A percentile compares a stretch with the other conserved stretches of the same genome.
Evolutionary conservation across 1,284 basidiomycete species (phyloP).

Genomic region (Ceratobasidium papillatum): DNA sequence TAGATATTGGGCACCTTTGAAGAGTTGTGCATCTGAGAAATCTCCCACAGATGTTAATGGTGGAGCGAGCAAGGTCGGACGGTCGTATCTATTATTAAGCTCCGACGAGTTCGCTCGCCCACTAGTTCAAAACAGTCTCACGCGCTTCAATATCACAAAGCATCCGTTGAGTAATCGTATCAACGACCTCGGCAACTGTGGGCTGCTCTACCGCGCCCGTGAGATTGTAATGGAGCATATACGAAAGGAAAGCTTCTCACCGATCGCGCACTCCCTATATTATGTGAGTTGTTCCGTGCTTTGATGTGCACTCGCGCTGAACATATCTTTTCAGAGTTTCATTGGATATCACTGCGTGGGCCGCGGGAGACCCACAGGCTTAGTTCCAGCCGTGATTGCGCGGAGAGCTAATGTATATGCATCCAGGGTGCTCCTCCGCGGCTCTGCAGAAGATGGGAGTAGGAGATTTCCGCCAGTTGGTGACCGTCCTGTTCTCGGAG

Average conservation of each 20-base stretch:
- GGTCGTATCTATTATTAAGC: background rate
- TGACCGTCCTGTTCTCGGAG: background rate
- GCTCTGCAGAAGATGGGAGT: background rate
- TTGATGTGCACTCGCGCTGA: background rate
- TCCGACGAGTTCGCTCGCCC: background rate
- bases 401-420: background rate
- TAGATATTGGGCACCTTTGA: too few relatives aligned
- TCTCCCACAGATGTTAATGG: background rate
- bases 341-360: background rate
- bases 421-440: constrained; percentile 1
- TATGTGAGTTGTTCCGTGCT: background rate
- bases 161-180: background rate
- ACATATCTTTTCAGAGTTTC: background rate
- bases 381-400: background rate
- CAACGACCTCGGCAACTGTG: background rate
- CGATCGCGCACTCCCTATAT: background rate
- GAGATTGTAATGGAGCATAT: background rate
- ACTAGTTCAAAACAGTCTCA: background rate
- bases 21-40: background rate
- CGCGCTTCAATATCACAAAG: background rate
- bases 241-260: background rate
- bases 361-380: background rate
- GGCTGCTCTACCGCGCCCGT: background rate
- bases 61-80: background rate
- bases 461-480: background rate